These are phyloP conservation scores for Salvia sclarea DNA, from an alignment of 305 asterid genomes.

Conservation along the genomic window DNA sequence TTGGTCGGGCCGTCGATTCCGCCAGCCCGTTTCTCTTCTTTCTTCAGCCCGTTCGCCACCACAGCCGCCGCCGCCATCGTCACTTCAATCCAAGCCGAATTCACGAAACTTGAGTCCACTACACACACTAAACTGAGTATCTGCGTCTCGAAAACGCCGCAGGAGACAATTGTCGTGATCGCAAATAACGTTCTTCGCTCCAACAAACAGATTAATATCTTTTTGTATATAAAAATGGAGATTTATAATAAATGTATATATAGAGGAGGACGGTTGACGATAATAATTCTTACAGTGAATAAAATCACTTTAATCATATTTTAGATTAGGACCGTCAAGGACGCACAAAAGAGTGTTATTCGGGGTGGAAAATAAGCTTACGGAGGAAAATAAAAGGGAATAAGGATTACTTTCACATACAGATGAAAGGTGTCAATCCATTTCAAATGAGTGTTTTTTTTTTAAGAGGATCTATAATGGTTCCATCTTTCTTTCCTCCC, in stretches of 20 bases:
- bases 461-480: too few relatives aligned
- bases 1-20: constrained; percentile 73
- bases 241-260: neutral
- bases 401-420: too few relatives aligned
- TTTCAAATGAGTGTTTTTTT: too few relatives aligned
- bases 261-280: neutral
- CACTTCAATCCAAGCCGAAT: too few relatives aligned
- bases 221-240: neutral
- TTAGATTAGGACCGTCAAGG: too few relatives aligned
- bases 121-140: neutral
- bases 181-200: neutral
- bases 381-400: too few relatives aligned
- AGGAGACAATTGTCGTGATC: constrained; percentile 1
- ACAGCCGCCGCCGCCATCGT: constrained; percentile 40
- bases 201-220: neutral
- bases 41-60: constrained; percentile 32
- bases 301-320: too few relatives aligned
- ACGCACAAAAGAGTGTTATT: too few relatives aligned
- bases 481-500: too few relatives aligned
- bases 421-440: too few relatives aligned
- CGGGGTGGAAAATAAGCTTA: too few relatives aligned
- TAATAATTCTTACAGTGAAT: neutral
- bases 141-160: neutral
- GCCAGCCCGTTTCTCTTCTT: constrained; percentile 13
- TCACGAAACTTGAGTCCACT: constrained; percentile 4